Evolutionary conservation across 805 yeast genomes (phyloP).

Genomic region (Metschnikowia cerradonensis): DNA sequence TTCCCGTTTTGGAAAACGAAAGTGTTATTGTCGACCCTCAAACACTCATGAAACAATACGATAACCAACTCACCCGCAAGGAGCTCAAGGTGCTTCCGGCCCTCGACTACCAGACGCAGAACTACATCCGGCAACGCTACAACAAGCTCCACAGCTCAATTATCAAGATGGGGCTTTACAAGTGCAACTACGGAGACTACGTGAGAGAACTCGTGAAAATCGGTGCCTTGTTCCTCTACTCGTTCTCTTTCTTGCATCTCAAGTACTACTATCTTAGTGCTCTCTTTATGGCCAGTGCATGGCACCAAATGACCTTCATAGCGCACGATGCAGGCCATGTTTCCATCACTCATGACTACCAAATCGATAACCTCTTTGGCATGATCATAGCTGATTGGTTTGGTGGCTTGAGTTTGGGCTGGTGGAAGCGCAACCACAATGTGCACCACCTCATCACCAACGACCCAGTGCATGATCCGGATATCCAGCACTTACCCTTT

Average conservation of each 20-base stretch:
- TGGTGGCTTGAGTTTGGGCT: conserved; percentile 87
- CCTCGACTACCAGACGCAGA: conserved; percentile 66
- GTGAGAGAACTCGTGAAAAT: conserved; percentile 66
- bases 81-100: conserved; percentile 60
- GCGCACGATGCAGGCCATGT: conserved; percentile 92
- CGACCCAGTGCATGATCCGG: conserved; percentile 93
- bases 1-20: conserved; percentile 25
- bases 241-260: conserved; percentile 46
- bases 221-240: conserved; percentile 45
- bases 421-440: conserved; percentile 95
- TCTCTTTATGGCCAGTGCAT: conserved; percentile 61
- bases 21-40: conserved; percentile 51
- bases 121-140: conserved; percentile 51
- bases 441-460: conserved; percentile 92
- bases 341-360: conserved; percentile 76
- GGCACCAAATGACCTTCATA: conserved; percentile 88
- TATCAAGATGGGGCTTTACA: conserved; percentile 56
- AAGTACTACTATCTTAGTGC: conserved; percentile 55
- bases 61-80: conserved; percentile 48
- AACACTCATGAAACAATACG: conserved; percentile 51
- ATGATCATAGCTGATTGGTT: conserved; percentile 68
- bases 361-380: conserved; percentile 70
- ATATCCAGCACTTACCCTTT: conserved; percentile 88
- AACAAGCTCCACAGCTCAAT: conserved; percentile 54
- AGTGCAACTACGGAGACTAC: conserved; percentile 72